Conservation (phyloP, 768 basidiomycete species). For the Dentipellis sp. region DNA sequence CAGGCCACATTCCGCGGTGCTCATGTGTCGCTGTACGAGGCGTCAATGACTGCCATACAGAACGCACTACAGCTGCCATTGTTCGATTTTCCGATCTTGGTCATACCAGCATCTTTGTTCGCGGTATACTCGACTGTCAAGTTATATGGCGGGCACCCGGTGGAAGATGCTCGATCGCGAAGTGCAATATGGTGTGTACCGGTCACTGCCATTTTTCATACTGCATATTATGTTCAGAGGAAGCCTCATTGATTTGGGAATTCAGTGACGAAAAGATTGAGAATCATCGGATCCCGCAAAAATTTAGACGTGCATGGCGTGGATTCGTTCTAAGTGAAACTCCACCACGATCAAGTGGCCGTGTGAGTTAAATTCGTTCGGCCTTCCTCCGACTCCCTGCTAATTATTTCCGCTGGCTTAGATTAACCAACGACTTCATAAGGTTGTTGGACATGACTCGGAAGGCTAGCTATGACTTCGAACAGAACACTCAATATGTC, state of each 20-base stretch:
- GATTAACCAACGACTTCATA: too few species aligned
- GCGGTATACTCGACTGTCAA: conserved; percentile 11
- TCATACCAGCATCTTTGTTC: conserved; percentile 14
- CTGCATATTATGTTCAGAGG: neutral
- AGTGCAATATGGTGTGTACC: conserved; percentile 9
- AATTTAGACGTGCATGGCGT: conserved; percentile 9
- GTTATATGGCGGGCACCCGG: conserved; percentile 11
- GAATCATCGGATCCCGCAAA: conserved; percentile 5
- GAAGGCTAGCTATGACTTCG: too few species aligned
- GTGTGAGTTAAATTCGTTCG: neutral
- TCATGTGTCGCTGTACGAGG: conserved; percentile 12
- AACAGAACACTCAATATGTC: too few species aligned
- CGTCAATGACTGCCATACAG: conserved; percentile 9
- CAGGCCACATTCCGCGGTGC: conserved; percentile 14
- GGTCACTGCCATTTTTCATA: neutral
- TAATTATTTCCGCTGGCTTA: neutral
- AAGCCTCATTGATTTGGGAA: neutral
- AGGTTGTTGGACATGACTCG: too few species aligned
- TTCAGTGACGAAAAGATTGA: conserved; percentile 12
- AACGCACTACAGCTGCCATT: conserved; percentile 14
- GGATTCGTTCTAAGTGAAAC: neutral
- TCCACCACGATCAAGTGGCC: neutral
- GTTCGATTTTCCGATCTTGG: conserved; percentile 6
- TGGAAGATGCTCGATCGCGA: conserved; percentile 5
- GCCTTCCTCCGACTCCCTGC: neutral